Percentiles rank a stretch among this genome's conserved stretches.
These are phyloP conservation scores for Fusarium beomiforme DNA, from an alignment of 2,329 filamentous ascomycete species.

Conservation along the genomic window DNA sequence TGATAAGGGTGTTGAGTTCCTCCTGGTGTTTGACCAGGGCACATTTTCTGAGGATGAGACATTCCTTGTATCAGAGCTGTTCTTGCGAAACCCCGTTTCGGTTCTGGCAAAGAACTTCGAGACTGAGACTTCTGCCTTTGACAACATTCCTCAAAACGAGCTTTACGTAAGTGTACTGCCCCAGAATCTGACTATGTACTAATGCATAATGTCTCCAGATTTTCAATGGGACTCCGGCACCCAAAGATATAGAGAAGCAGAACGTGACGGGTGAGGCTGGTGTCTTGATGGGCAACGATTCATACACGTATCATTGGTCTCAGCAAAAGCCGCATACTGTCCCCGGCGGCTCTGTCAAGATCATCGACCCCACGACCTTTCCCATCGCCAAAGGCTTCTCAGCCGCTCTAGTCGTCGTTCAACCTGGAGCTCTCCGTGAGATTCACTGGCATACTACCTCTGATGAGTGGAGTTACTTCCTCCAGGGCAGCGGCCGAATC, in stretches of 20 bases:
- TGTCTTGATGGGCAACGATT: neutral
- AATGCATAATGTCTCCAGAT: neutral
- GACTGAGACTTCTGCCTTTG: slow-evolving; percentile 10
- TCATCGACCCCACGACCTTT: slow-evolving; percentile 3
- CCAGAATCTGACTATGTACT: accelerated
- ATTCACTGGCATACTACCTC: slow-evolving; percentile 19
- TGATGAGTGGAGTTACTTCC: slow-evolving; percentile 17
- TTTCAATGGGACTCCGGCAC: slow-evolving; percentile 10
- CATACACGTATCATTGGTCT: slow-evolving; percentile 23
- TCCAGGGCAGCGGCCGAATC: slow-evolving; percentile 5
- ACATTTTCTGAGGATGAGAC: slow-evolving; percentile 12
- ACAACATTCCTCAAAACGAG: slow-evolving; percentile 8
- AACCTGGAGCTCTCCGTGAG: slow-evolving; percentile 7
- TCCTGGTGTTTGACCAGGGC: slow-evolving; percentile 9
- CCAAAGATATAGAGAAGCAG: slow-evolving; percentile 13
- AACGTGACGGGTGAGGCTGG: neutral
- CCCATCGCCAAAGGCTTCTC: slow-evolving; percentile 9
- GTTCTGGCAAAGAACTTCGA: slow-evolving; percentile 23
- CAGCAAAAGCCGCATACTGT: slow-evolving; percentile 13
- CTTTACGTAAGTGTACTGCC: neutral
- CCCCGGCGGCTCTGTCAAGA: slow-evolving; percentile 10
- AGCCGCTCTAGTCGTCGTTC: neutral
- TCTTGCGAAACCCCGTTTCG: slow-evolving; percentile 9
- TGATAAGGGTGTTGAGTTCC: slow-evolving; percentile 7
- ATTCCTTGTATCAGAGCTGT: slow-evolving; percentile 13